Conservation (phyloP, 139 green algal species). For the Zygnema cylindricum region DNA sequence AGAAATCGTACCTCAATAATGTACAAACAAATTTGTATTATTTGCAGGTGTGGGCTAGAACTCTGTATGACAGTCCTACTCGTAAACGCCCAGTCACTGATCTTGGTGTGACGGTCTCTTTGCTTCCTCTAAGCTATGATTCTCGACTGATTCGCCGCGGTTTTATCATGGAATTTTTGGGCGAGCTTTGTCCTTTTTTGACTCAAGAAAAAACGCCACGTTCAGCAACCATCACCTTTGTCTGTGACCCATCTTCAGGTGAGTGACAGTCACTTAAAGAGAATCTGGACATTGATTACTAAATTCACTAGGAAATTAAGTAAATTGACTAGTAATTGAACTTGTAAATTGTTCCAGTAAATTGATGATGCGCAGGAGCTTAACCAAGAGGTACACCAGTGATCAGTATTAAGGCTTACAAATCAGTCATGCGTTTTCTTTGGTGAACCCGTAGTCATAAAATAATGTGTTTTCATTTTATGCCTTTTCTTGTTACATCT, state of each 20-base stretch:
- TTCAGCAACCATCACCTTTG: conserved; percentile 26
- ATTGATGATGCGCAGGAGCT: neutral
- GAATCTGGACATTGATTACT: neutral
- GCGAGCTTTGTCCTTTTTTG: neutral
- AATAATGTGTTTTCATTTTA: too few species aligned
- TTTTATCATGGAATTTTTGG: conserved; percentile 26
- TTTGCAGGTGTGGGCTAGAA: neutral
- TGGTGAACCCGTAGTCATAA: too few species aligned
- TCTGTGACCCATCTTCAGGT: conserved; percentile 43
- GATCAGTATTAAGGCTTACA: too few species aligned
- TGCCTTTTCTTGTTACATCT: too few species aligned
- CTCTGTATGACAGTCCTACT: neutral
- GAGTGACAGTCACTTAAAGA: neutral
- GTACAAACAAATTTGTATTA: too few species aligned
- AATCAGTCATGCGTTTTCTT: too few species aligned
- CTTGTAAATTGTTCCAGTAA: neutral
- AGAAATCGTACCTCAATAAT: too few species aligned
- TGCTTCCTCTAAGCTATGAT: neutral
- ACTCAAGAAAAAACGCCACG: neutral
- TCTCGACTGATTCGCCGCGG: neutral
- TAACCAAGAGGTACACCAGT: too few species aligned
- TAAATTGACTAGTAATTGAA: neutral
- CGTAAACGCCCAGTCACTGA: neutral
- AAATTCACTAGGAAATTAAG: neutral
- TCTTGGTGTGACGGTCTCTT: conserved; percentile 17